Evolutionary conservation across 2,329 filamentous ascomycete genomes (phyloP).

Genomic region (Trichophyton equinum): DNA sequence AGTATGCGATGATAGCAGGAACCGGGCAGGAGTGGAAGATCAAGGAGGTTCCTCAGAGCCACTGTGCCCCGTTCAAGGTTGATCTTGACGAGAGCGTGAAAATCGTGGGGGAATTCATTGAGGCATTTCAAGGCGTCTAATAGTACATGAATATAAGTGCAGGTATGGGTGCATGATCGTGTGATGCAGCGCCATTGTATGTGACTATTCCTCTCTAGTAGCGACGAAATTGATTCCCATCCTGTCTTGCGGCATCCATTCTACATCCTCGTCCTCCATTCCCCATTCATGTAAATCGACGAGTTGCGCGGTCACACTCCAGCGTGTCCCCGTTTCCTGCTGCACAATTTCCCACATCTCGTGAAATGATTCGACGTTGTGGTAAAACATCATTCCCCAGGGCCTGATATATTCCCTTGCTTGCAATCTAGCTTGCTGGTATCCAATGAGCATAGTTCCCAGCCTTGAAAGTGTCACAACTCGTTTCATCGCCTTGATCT

Average conservation of each 20-base stretch:
- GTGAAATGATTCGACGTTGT: not conserved
- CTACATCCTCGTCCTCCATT: constrained; percentile 4
- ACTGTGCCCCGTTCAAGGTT: constrained; percentile 1
- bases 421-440: not conserved
- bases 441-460: constrained; percentile 1
- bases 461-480: not conserved
- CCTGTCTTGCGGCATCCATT: constrained; percentile 4
- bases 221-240: constrained; percentile 4
- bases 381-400: constrained; percentile 6
- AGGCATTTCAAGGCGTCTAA: not conserved
- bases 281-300: constrained; percentile 4
- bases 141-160: not conserved
- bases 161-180: not conserved
- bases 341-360: constrained; percentile 3
- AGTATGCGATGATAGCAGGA: constrained; percentile 4
- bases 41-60: not conserved
- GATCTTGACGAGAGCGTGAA: not conserved
- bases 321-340: not conserved
- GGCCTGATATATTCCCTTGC: constrained; percentile 4
- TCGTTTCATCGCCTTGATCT: constrained; percentile 7
- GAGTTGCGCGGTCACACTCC: not conserved
- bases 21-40: not conserved
- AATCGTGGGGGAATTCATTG: not conserved
- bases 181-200: not conserved
- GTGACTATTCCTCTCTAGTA: not conserved